Percentiles rank a stretch among this genome's conserved stretches.
These are phyloP conservation scores for Mycena haematopus DNA, from an alignment of 768 basidiomycete genomes.

Conservation along the genomic window DNA sequence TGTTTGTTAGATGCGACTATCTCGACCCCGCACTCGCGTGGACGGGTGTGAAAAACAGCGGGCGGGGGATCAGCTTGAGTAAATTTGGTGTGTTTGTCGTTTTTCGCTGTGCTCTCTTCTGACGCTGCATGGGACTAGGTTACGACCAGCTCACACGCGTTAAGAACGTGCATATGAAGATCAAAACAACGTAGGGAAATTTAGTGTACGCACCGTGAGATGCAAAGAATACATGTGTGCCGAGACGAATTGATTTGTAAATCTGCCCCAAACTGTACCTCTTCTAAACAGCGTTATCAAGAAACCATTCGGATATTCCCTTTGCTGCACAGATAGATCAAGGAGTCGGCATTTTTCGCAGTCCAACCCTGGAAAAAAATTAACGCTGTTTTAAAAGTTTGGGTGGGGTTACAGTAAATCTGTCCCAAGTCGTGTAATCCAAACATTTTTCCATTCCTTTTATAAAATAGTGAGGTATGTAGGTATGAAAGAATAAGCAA, in stretches of 20 bases:
- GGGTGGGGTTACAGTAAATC: too few species aligned
- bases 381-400: too few species aligned
- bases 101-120: not conserved
- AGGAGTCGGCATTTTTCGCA: too few species aligned
- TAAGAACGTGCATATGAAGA: conserved; percentile 86
- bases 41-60: conserved; percentile 94
- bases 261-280: too few species aligned
- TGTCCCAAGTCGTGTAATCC: too few species aligned
- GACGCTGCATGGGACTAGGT: conserved; percentile 50
- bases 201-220: too few species aligned
- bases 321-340: too few species aligned
- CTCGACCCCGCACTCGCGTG: conserved; percentile 94
- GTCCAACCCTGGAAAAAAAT: too few species aligned
- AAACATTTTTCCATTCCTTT: conserved; percentile 2
- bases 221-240: too few species aligned
- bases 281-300: too few species aligned
- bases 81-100: conserved; percentile 70
- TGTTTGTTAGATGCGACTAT: conserved; percentile 73
- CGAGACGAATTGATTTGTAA: too few species aligned
- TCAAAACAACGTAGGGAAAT: conserved; percentile 51
- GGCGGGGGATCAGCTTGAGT: conserved; percentile 89
- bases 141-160: conserved; percentile 86
- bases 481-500: conserved; percentile 6
- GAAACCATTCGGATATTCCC: too few species aligned
- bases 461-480: conserved; percentile 11